phyloP scores from a whole-genome alignment of 1,284 basidiomycete genomes.

The Papiliotrema fonsecae region DNA sequence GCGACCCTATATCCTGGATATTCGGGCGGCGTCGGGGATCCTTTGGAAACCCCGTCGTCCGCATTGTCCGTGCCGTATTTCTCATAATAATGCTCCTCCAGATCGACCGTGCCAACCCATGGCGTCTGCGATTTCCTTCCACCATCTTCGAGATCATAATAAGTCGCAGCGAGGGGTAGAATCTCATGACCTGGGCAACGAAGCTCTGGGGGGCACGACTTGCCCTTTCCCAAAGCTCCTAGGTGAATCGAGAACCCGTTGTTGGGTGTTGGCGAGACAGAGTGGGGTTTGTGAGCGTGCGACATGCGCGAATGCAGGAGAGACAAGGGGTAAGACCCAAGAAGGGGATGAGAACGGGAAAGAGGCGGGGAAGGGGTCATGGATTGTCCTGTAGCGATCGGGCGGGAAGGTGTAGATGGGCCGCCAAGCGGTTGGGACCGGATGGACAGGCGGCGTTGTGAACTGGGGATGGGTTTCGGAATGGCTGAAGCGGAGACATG shows the following conservation, averaged over 20 bases:
- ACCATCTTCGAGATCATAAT: conserved; percentile 37
- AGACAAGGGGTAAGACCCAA: conserved; percentile 40
- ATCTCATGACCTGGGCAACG: conserved; percentile 28
- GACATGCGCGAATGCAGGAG: conserved; percentile 43
- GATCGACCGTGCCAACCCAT: conserved; percentile 43
- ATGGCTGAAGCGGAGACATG: conserved; percentile 8
- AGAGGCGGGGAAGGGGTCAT: conserved; percentile 21
- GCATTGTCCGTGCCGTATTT: conserved; percentile 4
- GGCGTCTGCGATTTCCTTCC: conserved; percentile 31
- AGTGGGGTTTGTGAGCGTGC: conserved; percentile 28
- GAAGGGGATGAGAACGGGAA: conserved; percentile 38
- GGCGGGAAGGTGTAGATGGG: too few relatives aligned
- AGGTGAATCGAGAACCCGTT: conserved; percentile 26
- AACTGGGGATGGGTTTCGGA: background rate
- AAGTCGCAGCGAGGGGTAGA: conserved; percentile 41
- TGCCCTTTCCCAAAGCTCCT: conserved; percentile 24
- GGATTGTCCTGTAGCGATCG: background rate
- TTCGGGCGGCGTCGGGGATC: conserved; percentile 23
- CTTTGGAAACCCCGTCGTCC: background rate
- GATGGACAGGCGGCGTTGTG: background rate
- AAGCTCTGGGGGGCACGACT: conserved; percentile 24
- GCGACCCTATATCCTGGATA: conserved; percentile 53
- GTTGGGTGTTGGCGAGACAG: conserved; percentile 10
- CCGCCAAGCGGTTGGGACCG: too few relatives aligned
- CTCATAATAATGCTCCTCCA: conserved; percentile 35